Evolutionary conservation across 352 stramenopile species (phyloP).

Genomic region (Pythium apleroticum): DNA sequence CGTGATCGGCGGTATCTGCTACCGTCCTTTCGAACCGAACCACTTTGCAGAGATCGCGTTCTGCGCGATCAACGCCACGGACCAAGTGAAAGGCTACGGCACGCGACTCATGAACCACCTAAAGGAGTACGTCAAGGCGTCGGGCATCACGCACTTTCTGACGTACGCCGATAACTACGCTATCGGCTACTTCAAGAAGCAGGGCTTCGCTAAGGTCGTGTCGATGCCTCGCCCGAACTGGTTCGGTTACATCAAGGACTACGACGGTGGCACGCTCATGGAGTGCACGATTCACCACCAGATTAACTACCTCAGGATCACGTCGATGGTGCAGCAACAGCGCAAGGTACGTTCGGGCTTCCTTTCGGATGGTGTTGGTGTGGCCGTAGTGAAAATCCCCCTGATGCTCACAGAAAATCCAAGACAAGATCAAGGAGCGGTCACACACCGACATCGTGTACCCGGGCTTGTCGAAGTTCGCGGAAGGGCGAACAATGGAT

Average conservation of each 20-base stretch:
- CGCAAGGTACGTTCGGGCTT: conserved; percentile 68
- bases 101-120: conserved; percentile 99
- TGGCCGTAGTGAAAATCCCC: neutral
- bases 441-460: conserved; percentile 77
- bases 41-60: conserved; percentile 99
- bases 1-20: conserved; percentile 99
- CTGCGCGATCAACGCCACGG: conserved; percentile 95
- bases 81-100: conserved; percentile 97
- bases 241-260: conserved; percentile 99
- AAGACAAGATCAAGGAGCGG: conserved; percentile 80
- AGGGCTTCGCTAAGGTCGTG: conserved; percentile 90
- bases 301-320: conserved; percentile 97
- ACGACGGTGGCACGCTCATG: conserved; percentile 99
- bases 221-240: conserved; percentile 88
- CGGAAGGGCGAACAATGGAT: conserved; percentile 80
- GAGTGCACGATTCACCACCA: conserved; percentile 98
- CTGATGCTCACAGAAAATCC: conserved; percentile 53
- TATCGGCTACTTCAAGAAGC: conserved; percentile 99
- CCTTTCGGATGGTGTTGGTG: neutral
- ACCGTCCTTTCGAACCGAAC: conserved; percentile 93
- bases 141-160: conserved; percentile 94
- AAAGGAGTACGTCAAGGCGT: conserved; percentile 95
- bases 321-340: conserved; percentile 94
- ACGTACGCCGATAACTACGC: conserved; percentile 99
- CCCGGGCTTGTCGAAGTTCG: conserved; percentile 66